Evolutionary conservation across 2,329 filamentous ascomycete species (phyloP), one percentile per base, ranked within the genome.

Genomic region (Hypomyces perniciosus): DNA sequence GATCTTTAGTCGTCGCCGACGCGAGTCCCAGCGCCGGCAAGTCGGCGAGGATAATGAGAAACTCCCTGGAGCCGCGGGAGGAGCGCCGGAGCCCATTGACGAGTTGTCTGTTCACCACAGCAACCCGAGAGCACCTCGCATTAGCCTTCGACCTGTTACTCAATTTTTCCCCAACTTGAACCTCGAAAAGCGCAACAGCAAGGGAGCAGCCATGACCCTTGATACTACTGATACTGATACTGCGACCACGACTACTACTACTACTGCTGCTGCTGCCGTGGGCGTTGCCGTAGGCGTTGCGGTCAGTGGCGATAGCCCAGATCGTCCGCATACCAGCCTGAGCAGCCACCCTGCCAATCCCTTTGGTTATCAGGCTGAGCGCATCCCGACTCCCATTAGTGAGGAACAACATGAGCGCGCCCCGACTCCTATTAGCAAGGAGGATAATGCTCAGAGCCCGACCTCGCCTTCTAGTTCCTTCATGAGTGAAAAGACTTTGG

Each of bases 131-230:
- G 84, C 90, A 41, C 90, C 90, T n/a, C 85, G 85, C 55, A 78
- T 96, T 54, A 95, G 89, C 63, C 77, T 96, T 48, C 85, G 90
- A 45, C 90, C 90, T 3, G 80, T 93, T 44, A 92, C 89, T 38
- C 84, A 93, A 61, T 91, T 96, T 69, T 77, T 88, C 37, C 87
- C 89, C 5, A 83, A 81, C 62, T 78, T 61, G 58, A 68, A 67
- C 49, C 61, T 72, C 6, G 77, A 80, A 49, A 75, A 76, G 62
- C 71, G 74, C 46, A 63, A 67, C 34, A 81, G 75, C 69, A 77
- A 74, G 53, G 73, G 71, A 31, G 72, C 72, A 53, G 69, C 67
- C 31, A 65, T 76, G 49, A 66, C 67, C 31, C 63, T 71, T 7
- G 60, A 65, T 43, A 62, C 62, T 12, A 20, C 20, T 20, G 20